Base-by-base conservation (phyloP, 495 filamentous ascomycete species). In the Penicillium desertorum region DNA sequence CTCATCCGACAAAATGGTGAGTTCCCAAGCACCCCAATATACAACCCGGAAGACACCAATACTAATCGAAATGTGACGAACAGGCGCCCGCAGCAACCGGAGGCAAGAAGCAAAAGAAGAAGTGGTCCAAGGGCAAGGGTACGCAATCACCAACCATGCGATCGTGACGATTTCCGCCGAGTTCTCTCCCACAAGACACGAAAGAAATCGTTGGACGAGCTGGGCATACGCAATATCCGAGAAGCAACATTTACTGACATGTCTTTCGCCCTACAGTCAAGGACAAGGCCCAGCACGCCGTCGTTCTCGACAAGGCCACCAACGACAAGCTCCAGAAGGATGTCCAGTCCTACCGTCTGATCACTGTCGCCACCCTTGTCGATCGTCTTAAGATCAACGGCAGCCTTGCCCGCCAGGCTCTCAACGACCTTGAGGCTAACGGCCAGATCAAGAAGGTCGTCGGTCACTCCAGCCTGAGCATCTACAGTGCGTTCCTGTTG, bases 81-180 rank as follows among this genome's bases (percentile, higher is more conserved):
- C 58, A 87, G 88, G 88, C 89, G 71, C 88, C 89, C 79, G 85
- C 88, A 79, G 82, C 86, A 76, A 75, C 83, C 65, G 91, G 90
- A 73, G 90, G 88, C 75, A 96, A 95, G 87, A 96, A 96, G 83
- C 90, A 93, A 76, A 96, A 96, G 90, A 98, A 98, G 91, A 96
- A 97, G 93, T 97, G 93, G 93, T 96, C 92, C 68, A 98, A 97
- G 90, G 95, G 91, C 79, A 96, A 96, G 86, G 89, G 89, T 92
- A 86, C 68, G 81, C 76, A 68, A 72, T 64, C 47, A 54, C 53
- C 56, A 46, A 54, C 54, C 53, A 57, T 43, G 59, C 66, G 59
- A 67, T 59, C 62, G 63, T 65, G 71, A 73, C 60, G 54, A 56
- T 59, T 63, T 55, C 61, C 49, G 51, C 56, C 59, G 59, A 45